Base-by-base conservation (phyloP, 2,329 filamentous ascomycete genomes). In the Emmonsiellopsis sp. region DNA sequence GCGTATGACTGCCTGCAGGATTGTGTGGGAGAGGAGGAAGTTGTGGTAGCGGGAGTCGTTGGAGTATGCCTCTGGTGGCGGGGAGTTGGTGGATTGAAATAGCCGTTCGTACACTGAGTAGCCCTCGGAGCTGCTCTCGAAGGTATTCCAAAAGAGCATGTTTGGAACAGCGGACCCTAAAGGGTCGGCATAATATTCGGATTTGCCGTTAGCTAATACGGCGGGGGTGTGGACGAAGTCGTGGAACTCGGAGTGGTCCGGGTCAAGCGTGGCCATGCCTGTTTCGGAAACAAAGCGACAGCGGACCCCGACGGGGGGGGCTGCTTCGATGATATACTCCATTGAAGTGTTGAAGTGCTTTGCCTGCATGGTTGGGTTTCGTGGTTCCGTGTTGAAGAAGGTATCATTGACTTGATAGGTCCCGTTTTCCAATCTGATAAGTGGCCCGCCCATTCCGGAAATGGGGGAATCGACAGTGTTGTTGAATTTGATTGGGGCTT, bases 1-100 rank as follows among this genome's bases (percentile, higher is more conserved):
- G 14, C 50, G 42, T 17, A 65, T 47, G 33, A 52, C 17, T 2
- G 50, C 27, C 7, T 33, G 10, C 6, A 31, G 21, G 33, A 51
- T 3, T 7, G 14, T n/a, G 2, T 44, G 11, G 7, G 49, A 6
- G 14, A 33, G 49, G 27, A 44, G 27, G 49, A 51, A 51, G 27
- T n/a, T 8, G 3, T 5, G 8, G n/a, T 44, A 44, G 17, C 27
- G 40, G 21, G 31, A 33, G 17, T 14, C n/a, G 13, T 51, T 51
- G 49, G 49, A 51, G 9, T 49, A 27, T 17, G 33, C 17, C 21
- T 36, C 46, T 4, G 33, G 46, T 10, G 47, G 36, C 5, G 49
- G 39, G 7, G 14, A 34, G 40, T 51, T 51, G 21, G 39, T 36
- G 21, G 49, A 37, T 21, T 36, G 4, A 17, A 44, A 51, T 36